Percentiles rank a stretch among this genome's conserved stretches.
phyloP scores from a whole-genome alignment of 371 early-diverging fungal species.

The Mucor irregularis region DNA sequence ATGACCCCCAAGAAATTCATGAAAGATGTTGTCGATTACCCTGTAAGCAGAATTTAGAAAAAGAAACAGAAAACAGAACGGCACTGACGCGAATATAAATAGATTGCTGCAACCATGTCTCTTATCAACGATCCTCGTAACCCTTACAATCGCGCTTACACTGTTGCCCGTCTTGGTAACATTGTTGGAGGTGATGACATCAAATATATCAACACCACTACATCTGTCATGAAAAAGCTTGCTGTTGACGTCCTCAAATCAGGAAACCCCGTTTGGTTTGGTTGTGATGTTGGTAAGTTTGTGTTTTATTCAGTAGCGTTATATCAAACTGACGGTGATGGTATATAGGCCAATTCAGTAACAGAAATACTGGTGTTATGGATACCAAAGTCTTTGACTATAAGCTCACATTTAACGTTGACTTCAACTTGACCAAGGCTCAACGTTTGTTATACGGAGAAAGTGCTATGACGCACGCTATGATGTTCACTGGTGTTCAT shows the following conservation, averaged over 20 bases:
- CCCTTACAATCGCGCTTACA: constrained; percentile 59
- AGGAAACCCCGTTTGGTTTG: constrained; percentile 81
- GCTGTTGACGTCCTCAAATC: constrained; percentile 62
- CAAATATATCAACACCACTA: constrained; percentile 68
- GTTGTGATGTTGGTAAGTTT: constrained; percentile 77
- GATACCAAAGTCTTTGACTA: constrained; percentile 72
- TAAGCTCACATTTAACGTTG: constrained; percentile 66
- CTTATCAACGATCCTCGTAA: constrained; percentile 83
- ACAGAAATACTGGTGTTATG: constrained; percentile 57
- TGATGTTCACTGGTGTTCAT: constrained; percentile 85
- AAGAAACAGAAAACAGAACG: no score
- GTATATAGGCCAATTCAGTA: constrained; percentile 40
- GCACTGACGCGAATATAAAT: no score
- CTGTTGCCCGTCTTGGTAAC: constrained; percentile 77
- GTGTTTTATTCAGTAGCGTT: background rate
- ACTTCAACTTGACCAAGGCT: constrained; percentile 66
- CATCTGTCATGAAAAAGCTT: constrained; percentile 60
- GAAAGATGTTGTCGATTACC: constrained; percentile 63
- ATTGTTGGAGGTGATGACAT: constrained; percentile 68
- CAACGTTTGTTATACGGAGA: constrained; percentile 76
- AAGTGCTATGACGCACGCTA: constrained; percentile 82
- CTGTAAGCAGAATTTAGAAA: constrained; percentile 46
- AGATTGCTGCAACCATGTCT: constrained; percentile 68
- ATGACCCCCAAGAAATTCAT: constrained; percentile 71
- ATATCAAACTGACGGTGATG: no score